phyloP scores from a whole-genome alignment of 768 basidiomycete species.

The Naganishia kalamii region DNA sequence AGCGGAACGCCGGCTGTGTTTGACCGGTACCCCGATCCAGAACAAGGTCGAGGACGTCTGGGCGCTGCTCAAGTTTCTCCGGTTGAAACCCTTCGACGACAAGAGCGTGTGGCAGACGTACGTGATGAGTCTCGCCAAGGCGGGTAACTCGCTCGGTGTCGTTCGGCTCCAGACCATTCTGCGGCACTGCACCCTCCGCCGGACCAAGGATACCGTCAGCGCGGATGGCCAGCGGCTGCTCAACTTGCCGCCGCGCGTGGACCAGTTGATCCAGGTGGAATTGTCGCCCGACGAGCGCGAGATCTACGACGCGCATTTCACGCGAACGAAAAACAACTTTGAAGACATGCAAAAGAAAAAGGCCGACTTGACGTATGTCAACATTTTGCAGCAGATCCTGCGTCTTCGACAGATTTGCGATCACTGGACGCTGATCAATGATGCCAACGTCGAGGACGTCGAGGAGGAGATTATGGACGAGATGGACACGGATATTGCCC shows the following conservation, averaged over 20 bases:
- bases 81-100: conserved; percentile 84
- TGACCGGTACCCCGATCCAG: conserved; percentile 98
- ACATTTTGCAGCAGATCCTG: conserved; percentile 91
- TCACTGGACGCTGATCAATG: conserved; percentile 76
- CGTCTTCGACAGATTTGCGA: conserved; percentile 97
- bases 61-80: conserved; percentile 91
- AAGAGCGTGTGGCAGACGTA: conserved; percentile 87
- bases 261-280: conserved; percentile 76
- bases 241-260: conserved; percentile 79
- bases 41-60: conserved; percentile 98
- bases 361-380: conserved; percentile 90
- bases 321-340: conserved; percentile 49
- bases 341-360: conserved; percentile 84
- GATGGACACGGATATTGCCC: conserved; percentile 57
- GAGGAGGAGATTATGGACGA: conserved; percentile 51
- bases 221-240: conserved; percentile 78
- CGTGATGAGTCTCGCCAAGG: conserved; percentile 87
- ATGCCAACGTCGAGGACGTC: conserved; percentile 47
- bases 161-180: conserved; percentile 93
- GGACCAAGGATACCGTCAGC: conserved; percentile 84
- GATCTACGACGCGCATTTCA: conserved; percentile 81
- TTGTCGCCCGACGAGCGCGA: conserved; percentile 73
- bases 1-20: conserved; percentile 83
- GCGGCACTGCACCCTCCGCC: conserved; percentile 89
- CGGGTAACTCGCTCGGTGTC: conserved; percentile 72